Base-by-base conservation (phyloP, 352 stramenopile species). In the Phytophthora capsici region DNA sequence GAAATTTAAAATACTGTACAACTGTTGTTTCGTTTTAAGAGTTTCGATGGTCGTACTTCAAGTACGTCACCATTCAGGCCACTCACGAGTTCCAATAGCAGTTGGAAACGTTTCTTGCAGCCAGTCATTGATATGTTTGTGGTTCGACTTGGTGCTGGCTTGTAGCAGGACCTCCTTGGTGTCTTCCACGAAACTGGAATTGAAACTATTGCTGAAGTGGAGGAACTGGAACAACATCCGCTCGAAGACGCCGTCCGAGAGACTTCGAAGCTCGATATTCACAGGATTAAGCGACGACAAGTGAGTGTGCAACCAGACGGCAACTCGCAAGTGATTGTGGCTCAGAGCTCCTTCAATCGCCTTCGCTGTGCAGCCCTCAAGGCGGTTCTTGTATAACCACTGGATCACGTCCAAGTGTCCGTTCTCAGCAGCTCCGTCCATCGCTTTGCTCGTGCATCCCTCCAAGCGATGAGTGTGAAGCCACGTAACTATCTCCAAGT, bases 401-500 rank as follows among this genome's bases (percentile, higher is more conserved):
- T 37, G 41, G 41, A 61, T 41, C 40, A 66, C 58, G 2, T 60
- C 38, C n/a, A 66, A 38, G 20, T 66, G 49, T 9, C 58, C 58
- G 22, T 66, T 61, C 40, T 53, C 48, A 60, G 58, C 58, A 14
- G 58, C 58, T 13, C 58, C 58, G 9, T 66, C 40, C 10, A 66
- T 48, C 14, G 57, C 47, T 9, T 60, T 53, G 16, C 28, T 60
- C 16, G 57, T 66, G 49, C 58, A 66, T 41, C 49, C 58, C 22
- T 61, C 58, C 1, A 22, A 2, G 17, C 58, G 38, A 36, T 54
- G 16, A 4, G 1, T 36, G 28, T 66, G 38, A 1, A 61, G 49
- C 49, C 58, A 66, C 20, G 41, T 40, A 14, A 66, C 40, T 17
- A 60, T 17, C 13, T 61, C 49, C 7, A 66, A 17, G 49, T 66